Percentiles rank a stretch among this genome's conserved stretches.
phyloP scores from a whole-genome alignment of 2,329 filamentous ascomycete genomes.

The Sclerotinia minor region DNA sequence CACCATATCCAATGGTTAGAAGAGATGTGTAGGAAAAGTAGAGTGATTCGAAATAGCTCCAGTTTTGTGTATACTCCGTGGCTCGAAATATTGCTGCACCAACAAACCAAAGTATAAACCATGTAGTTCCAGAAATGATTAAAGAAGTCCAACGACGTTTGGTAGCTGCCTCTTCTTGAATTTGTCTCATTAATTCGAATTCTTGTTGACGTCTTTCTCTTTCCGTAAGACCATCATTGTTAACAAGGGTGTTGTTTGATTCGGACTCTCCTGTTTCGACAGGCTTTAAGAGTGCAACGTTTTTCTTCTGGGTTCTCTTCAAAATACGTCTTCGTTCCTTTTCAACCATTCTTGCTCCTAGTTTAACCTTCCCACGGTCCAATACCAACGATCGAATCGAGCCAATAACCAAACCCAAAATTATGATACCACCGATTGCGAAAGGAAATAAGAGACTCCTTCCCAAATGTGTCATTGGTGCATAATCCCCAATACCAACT shows the following conservation, averaged over 20 bases:
- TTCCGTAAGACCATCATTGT: constrained; percentile 44
- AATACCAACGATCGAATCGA: constrained; percentile 70
- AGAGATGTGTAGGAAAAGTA: constrained; percentile 86
- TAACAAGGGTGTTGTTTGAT: not conserved
- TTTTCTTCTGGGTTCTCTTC: constrained; percentile 48
- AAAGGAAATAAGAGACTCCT: constrained; percentile 79
- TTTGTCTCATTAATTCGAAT: constrained; percentile 78
- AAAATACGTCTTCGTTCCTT: constrained; percentile 56
- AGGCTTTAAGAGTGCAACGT: constrained; percentile 53
- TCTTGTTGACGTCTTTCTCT: constrained; percentile 65
- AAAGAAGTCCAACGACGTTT: constrained; percentile 76
- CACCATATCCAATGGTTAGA: constrained; percentile 85
- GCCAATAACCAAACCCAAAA: constrained; percentile 78
- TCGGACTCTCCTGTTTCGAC: constrained; percentile 25
- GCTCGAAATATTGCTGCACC: constrained; percentile 73
- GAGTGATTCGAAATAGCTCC: constrained; percentile 77
- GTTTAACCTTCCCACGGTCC: constrained; percentile 55
- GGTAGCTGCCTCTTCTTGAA: constrained; percentile 64
- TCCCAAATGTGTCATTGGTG: constrained; percentile 53
- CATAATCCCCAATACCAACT: constrained; percentile 61
- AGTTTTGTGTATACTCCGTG: constrained; percentile 53
- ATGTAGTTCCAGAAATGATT: constrained; percentile 64
- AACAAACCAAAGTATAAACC: constrained; percentile 74
- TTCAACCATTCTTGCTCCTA: constrained; percentile 60
- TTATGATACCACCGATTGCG: constrained; percentile 79